phyloP scores from a whole-genome alignment of 2,329 filamentous ascomycete genomes.

The Penicillium frequentans region DNA sequence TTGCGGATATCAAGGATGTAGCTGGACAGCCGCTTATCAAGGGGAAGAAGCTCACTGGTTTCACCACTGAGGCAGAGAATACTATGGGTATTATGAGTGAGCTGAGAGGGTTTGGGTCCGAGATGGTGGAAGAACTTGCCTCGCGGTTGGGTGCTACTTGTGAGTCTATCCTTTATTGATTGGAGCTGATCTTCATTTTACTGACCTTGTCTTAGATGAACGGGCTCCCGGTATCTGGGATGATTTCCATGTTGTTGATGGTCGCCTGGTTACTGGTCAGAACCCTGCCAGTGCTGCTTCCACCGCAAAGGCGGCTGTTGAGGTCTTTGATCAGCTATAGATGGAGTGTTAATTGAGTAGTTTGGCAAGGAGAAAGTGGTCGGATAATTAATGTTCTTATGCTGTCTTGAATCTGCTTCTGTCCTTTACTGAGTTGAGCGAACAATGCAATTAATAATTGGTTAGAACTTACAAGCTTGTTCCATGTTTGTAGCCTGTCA shows the following conservation, averaged over 20 bases:
- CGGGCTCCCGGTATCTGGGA: constrained; percentile 29
- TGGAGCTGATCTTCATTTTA: neutral
- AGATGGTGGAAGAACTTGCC: constrained; percentile 37
- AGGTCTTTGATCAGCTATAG: constrained; percentile 40
- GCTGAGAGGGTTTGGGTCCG: constrained; percentile 32
- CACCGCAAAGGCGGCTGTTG: constrained; percentile 41
- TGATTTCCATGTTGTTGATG: constrained; percentile 36
- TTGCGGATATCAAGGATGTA: constrained; percentile 34
- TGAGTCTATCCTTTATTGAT: constrained; percentile 16
- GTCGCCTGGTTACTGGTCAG: constrained; percentile 43
- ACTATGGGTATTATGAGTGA: constrained; percentile 34
- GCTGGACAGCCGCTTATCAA: constrained; percentile 40
- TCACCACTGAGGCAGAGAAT: constrained; percentile 41
- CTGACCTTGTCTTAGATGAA: constrained; percentile 19
- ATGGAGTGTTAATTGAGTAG: neutral
- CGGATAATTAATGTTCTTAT: neutral
- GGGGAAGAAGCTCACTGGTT: constrained; percentile 42
- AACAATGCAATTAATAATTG: neutral
- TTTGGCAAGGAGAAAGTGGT: neutral
- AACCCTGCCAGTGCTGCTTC: constrained; percentile 44
- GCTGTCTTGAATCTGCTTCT: neutral
- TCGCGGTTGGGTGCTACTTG: constrained; percentile 31
- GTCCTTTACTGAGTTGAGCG: neutral
- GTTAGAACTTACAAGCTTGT: neutral
- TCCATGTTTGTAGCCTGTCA: neutral